Evolutionary conservation across 345 rosid genomes (phyloP).

Genomic region (Salix brachista): DNA sequence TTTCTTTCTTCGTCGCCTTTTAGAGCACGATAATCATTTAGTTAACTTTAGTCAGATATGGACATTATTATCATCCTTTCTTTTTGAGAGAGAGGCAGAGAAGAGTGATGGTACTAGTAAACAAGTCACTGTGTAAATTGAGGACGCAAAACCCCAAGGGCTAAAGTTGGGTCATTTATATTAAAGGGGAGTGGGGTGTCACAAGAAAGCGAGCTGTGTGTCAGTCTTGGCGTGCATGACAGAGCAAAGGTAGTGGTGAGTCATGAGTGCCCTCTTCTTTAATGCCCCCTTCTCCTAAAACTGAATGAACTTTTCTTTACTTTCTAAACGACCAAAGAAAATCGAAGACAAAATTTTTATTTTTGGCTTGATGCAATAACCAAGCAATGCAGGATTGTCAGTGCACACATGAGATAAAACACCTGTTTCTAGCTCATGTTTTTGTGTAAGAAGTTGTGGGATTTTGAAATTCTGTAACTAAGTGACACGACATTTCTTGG

Average conservation of each 20-base stretch:
- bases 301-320: constrained; percentile 11
- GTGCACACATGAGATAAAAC: constrained; percentile 7
- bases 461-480: constrained; percentile 14
- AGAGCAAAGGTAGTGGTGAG: constrained; percentile 30
- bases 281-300: constrained; percentile 17
- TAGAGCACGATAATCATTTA: background rate
- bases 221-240: constrained; percentile 49
- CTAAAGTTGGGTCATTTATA: constrained; percentile 16
- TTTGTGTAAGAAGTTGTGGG: background rate
- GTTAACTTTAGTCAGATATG: background rate
- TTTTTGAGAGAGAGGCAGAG: background rate
- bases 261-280: constrained; percentile 18
- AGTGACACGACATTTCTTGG: constrained; percentile 20
- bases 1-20: background rate
- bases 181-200: constrained; percentile 11
- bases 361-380: background rate
- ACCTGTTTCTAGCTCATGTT: constrained; percentile 12
- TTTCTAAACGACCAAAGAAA: constrained; percentile 21
- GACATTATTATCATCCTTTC: background rate
- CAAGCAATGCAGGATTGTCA: constrained; percentile 3
- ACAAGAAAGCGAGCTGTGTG: constrained; percentile 41
- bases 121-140: constrained; percentile 15
- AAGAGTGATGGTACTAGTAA: background rate
- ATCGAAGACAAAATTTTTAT: background rate
- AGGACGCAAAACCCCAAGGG: constrained; percentile 21